Evolutionary conservation across 768 basidiomycete genomes (phyloP), one percentile per base, ranked within the genome.

Genomic region (Gymnopilus dilepis): DNA sequence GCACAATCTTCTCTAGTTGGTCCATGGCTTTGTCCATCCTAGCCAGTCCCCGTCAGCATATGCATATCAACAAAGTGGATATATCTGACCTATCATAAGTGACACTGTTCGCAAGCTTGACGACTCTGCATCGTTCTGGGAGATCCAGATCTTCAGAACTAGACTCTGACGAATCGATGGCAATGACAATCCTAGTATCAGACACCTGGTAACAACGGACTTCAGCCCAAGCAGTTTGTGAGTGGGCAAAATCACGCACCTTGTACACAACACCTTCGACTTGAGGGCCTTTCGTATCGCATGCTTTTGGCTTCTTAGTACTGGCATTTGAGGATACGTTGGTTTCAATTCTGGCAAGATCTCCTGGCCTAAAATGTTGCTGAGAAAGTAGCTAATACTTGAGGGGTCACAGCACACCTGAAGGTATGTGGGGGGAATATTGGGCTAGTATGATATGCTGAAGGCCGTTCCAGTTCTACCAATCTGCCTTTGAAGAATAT

Each of bases 31-130:
- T 88, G 59, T 94, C 92, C 95, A 98, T 97, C 64, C 95, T 94
- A 58, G 9, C 21, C n/a, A 8, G 30, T 30, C 33, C 43, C 58
- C 38, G 60, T 56, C 21, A 47, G 12, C 17, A n/a, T 30, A 28
- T 24, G 9, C 47, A 21, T 19, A 40, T 17, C 2, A 13, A 31
- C 19, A 24, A 31, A 42, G 19, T 7, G 4, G 7, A 48, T 28
- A 26, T 37, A 28, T 31, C 63, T 42, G 71, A 86, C 92, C 95
- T 84, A 67, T 95, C 94, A 71, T 92, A 95, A 0, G 96, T 99
- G 15, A 93, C 87, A 57, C 89, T 94, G 67, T 98, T 98, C 12
- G 95, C 95, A 2, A 97, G 80, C 70, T 98, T 98, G 54, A 98
- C 72, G 53, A 95, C 77, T 17, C 92, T 82, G 74, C 94, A 93